Conservation (phyloP, 495 filamentous ascomycete genomes). For the Staphylotrichum tortipilum region DNA sequence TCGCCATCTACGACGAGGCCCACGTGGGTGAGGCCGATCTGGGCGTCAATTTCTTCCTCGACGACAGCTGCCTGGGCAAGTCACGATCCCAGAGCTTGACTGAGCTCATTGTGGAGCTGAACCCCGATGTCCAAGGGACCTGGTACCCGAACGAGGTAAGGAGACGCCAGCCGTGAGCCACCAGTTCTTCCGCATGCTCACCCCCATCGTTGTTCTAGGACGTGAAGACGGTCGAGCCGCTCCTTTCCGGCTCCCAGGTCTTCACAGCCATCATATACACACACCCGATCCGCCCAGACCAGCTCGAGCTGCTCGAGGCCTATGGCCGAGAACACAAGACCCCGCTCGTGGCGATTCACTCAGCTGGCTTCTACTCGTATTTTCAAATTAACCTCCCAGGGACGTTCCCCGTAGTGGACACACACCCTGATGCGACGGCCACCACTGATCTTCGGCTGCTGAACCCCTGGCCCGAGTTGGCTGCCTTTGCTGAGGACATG, state of each 20-base stretch:
- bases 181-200: slow-evolving; percentile 7
- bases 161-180: neutral
- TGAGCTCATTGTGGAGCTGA: slow-evolving; percentile 73
- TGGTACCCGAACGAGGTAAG: slow-evolving; percentile 43
- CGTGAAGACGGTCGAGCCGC: slow-evolving; percentile 25
- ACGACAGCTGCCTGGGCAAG: slow-evolving; percentile 65
- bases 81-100: slow-evolving; percentile 72
- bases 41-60: slow-evolving; percentile 94
- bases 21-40: slow-evolving; percentile 72
- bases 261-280: slow-evolving; percentile 72
- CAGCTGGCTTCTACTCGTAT: slow-evolving; percentile 77
- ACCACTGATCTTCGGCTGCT: slow-evolving; percentile 81
- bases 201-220: slow-evolving; percentile 10
- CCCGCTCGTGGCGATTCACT: slow-evolving; percentile 76
- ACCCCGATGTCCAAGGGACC: slow-evolving; percentile 83
- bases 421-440: slow-evolving; percentile 81
- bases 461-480: slow-evolving; percentile 79
- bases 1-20: slow-evolving; percentile 80
- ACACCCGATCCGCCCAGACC: slow-evolving; percentile 53
- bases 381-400: slow-evolving; percentile 69
- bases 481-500: slow-evolving; percentile 51
- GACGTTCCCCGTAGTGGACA: slow-evolving; percentile 90
- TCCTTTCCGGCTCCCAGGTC: slow-evolving; percentile 37
- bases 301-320: slow-evolving; percentile 48
- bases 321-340: slow-evolving; percentile 53